These are phyloP conservation scores for Aspergillus sclerotiicarbonarius DNA, from an alignment of 495 filamentous ascomycete genomes.

Conservation along the genomic window DNA sequence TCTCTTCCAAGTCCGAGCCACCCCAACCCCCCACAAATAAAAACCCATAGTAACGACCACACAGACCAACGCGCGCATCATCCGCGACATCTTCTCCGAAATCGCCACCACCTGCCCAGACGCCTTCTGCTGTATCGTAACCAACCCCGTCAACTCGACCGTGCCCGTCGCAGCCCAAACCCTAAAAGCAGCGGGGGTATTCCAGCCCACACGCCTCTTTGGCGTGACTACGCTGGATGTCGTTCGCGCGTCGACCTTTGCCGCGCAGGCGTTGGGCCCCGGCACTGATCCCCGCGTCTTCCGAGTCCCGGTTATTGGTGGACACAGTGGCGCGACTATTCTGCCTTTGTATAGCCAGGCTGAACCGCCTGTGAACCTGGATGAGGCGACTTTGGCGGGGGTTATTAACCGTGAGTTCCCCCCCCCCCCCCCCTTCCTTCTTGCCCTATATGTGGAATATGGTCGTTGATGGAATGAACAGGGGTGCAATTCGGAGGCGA, in stretches of 20 bases:
- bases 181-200: no score
- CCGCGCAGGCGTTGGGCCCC: neutral
- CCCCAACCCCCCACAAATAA: neutral
- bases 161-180: neutral
- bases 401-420: slow-evolving; percentile 3
- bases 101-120: neutral
- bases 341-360: neutral
- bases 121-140: neutral
- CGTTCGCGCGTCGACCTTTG: neutral
- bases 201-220: neutral
- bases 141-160: neutral
- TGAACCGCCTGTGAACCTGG: neutral
- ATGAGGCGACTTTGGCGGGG: neutral
- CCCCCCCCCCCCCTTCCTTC: no score
- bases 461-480: neutral
- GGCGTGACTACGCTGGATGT: neutral
- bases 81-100: neutral
- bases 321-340: neutral
- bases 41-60: neutral
- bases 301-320: neutral
- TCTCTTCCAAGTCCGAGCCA: neutral
- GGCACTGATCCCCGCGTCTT: neutral
- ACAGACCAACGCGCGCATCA: neutral
- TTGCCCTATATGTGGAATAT: no score
- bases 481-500: slow-evolving; percentile 85